Base-by-base conservation (phyloP, 257 asterid species). In the Lavandula angustifolia region DNA sequence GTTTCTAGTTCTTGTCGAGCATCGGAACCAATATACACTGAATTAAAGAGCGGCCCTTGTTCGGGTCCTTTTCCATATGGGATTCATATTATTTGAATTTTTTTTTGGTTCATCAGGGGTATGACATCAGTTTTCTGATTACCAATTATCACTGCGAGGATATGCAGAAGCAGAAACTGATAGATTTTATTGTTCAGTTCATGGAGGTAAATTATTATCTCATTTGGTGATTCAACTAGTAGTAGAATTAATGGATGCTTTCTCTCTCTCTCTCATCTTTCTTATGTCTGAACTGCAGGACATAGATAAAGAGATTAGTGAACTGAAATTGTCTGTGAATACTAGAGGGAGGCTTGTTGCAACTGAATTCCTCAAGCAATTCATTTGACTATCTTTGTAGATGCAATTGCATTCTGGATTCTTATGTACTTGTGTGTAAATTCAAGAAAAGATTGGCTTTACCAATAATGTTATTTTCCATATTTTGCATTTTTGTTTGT, bases 341-440 rank as follows among this genome's bases (percentile, higher is more conserved):
- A 90, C 99, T 9, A 80, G 99, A 66, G 99, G 97, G 69, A 83
- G 99, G 73, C 95, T 94, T 14, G 99, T 94, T 51, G 99, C 99
- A 6, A 85, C 97, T 1, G 97, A 94, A 87, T 94, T 94, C 81
- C 86, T 94, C 58, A 94, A 94, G 89, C 97, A 94, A 64, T 94
- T 94, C 72, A 74, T 94, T 73, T 94, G 80, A 87, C 40, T 13
- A 18, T 16, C 48, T 3, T 37, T 33, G 66, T 68, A 54, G 69
- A 61, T 71, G 48, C 16, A 22, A 22, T 22, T 22, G 27, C 27
- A 2, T 22, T 22, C 1, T 22, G 27, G 27, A 22, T 22, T 22
- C 27, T 22, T 22, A 22, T n/a, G n/a, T n/a, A n/a, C n/a, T n/a
- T n/a, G n/a, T n/a, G n/a, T n/a, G n/a, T 22, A 22, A 22, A 22